Percentiles rank a stretch among this genome's conserved stretches.
Evolutionary conservation across 2,329 filamentous ascomycete genomes (phyloP).

Genomic region (Pseudonectria foliicola): DNA sequence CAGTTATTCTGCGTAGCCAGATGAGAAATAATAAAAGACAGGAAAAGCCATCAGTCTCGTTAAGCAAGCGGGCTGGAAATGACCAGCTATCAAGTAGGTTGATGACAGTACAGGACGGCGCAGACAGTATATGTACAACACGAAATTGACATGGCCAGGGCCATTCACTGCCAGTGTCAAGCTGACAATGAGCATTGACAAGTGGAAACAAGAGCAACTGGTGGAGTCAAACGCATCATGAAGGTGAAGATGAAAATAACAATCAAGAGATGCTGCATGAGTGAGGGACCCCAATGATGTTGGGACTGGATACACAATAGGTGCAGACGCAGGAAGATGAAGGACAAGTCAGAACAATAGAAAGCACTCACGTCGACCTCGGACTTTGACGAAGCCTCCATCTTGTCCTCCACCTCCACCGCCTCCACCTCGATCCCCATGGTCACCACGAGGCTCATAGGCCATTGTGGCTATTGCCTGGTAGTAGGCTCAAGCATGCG

Average conservation of each 20-base stretch:
- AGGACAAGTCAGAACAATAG: constrained; percentile 2
- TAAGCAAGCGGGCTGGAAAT: not conserved
- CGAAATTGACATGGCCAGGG: too few species aligned
- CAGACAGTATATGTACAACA: too few species aligned
- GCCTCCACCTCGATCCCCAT: constrained; percentile 36
- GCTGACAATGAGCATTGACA: too few species aligned
- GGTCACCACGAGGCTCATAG: constrained; percentile 47
- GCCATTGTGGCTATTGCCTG: constrained; percentile 35
- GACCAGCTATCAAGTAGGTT: too few species aligned
- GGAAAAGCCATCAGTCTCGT: not conserved
- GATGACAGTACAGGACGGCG: too few species aligned
- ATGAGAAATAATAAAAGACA: not conserved
- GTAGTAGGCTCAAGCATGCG: constrained; percentile 17
- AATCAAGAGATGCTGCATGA: too few species aligned
- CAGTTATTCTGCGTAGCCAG: not conserved
- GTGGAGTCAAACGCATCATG: too few species aligned
- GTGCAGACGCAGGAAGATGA: constrained; percentile 1
- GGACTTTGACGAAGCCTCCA: constrained; percentile 40
- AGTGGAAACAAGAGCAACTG: too few species aligned
- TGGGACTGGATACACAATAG: not conserved
- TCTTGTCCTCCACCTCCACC: constrained; percentile 34
- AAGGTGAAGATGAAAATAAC: not conserved
- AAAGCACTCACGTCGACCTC: constrained; percentile 42
- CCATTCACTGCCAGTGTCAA: too few species aligned
- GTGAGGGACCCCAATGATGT: not conserved